phyloP scores from a whole-genome alignment of 2,329 filamentous ascomycete genomes.

The Sarocladiaceae sp. region DNA sequence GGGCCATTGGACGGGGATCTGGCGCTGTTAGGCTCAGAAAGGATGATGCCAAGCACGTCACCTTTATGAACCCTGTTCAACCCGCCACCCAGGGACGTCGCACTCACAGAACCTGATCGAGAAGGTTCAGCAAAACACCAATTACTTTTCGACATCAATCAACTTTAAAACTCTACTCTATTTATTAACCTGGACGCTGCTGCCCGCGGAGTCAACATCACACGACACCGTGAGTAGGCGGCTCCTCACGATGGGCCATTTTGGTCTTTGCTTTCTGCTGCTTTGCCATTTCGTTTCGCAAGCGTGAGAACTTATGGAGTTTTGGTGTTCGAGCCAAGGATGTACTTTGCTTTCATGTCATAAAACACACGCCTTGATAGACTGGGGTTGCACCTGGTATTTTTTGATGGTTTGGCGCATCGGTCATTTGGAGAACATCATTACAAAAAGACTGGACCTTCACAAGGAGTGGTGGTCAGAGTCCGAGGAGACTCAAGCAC shows the following conservation, averaged over 20 bases:
- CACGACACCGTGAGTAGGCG: background rate
- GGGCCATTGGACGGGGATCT: slow-evolving; percentile 33
- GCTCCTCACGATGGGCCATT: background rate
- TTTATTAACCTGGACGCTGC: slow-evolving; percentile 9
- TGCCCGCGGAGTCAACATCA: background rate
- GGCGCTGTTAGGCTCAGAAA: slow-evolving; percentile 45
- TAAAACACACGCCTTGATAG: slow-evolving; percentile 1
- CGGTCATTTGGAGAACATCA: slow-evolving; percentile 5
- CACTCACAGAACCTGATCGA: slow-evolving; percentile 21
- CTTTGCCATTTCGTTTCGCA: background rate
- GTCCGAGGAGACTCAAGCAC: background rate
- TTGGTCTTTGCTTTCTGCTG: background rate
- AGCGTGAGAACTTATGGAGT: slow-evolving; percentile 2
- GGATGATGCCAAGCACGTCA: slow-evolving; percentile 49
- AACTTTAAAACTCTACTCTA: slow-evolving; percentile 9
- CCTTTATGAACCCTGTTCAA: slow-evolving; percentile 45
- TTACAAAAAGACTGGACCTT: slow-evolving; percentile 2
- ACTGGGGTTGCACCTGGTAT: background rate
- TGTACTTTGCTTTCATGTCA: background rate
- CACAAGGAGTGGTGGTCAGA: background rate
- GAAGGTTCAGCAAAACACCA: background rate
- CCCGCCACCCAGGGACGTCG: background rate
- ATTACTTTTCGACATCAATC: background rate
- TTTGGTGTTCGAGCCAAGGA: background rate
- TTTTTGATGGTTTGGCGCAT: slow-evolving; percentile 6